A percentile compares a stretch with the other conserved stretches of the same genome.
These are phyloP conservation scores for Chlorophyllum brunneum DNA, from an alignment of 768 basidiomycete species.

Conservation along the genomic window DNA sequence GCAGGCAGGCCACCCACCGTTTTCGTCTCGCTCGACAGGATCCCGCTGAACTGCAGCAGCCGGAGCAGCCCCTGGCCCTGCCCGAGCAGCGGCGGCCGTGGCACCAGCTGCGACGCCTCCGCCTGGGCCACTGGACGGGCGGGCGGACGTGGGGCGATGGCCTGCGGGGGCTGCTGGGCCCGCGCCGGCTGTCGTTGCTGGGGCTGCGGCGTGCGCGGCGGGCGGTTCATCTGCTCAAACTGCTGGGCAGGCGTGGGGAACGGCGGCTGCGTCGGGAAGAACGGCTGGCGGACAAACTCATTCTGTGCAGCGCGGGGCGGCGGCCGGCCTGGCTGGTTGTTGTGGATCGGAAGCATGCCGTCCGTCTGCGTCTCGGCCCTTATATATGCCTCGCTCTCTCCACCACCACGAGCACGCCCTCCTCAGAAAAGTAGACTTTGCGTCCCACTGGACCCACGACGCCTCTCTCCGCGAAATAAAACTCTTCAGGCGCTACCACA, in stretches of 20 bases:
- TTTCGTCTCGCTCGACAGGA: conserved; percentile 51
- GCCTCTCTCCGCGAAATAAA: conserved; percentile 85
- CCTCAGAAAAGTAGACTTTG: conserved; percentile 95
- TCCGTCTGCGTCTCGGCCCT: too few species aligned
- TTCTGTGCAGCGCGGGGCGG: neutral
- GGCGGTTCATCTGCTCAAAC: conserved; percentile 48
- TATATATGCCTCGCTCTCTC: conserved; percentile 16
- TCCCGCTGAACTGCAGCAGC: conserved; percentile 67
- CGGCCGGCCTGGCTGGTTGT: neutral
- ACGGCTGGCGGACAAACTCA: conserved; percentile 29
- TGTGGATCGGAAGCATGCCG: conserved; percentile 6
- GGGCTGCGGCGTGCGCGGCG: conserved; percentile 23
- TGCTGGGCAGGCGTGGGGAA: conserved; percentile 63
- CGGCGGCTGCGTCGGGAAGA: conserved; percentile 17
- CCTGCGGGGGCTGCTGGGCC: conserved; percentile 12
- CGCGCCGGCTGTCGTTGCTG: conserved; percentile 15
- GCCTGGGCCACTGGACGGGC: neutral
- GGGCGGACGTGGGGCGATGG: conserved; percentile 2
- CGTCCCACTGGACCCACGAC: conserved; percentile 91
- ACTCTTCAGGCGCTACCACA: conserved; percentile 93
- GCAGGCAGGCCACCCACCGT: conserved; percentile 33
- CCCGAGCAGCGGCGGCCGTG: conserved; percentile 31
- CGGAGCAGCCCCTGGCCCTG: conserved; percentile 62
- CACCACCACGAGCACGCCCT: conserved; percentile 94
- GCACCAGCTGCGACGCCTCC: neutral